These are phyloP conservation scores for Hirsutella thompsonii DNA, from an alignment of 2,329 filamentous ascomycete species.

Conservation along the genomic window DNA sequence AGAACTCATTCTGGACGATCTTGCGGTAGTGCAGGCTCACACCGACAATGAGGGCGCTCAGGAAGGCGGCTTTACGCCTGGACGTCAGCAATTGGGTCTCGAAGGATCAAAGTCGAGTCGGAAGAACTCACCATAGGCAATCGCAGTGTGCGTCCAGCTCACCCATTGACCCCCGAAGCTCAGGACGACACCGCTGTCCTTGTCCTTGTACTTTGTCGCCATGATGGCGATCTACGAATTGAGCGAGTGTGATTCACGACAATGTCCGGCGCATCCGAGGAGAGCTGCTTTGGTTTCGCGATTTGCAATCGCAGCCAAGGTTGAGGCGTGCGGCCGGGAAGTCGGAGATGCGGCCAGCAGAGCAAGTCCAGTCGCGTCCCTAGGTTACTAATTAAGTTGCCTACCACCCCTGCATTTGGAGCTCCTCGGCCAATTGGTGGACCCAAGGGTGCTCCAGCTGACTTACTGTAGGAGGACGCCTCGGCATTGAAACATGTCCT, in stretches of 20 bases:
- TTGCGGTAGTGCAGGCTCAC: constrained; percentile 81
- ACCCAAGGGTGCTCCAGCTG: too few relatives aligned
- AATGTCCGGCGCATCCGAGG: constrained; percentile 19
- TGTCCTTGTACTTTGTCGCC: constrained; percentile 47
- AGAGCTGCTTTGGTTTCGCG: neutral
- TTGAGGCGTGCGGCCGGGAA: neutral
- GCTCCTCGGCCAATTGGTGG: neutral
- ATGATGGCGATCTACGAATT: constrained; percentile 13
- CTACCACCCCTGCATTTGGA: neutral
- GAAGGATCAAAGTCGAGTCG: neutral
- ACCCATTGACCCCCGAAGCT: constrained; percentile 80
- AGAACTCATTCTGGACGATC: constrained; percentile 95
- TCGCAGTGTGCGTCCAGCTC: constrained; percentile 71
- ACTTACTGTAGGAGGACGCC: too few relatives aligned
- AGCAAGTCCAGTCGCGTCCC: neutral
- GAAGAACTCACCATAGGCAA: constrained; percentile 59
- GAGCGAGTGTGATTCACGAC: constrained; percentile 10
- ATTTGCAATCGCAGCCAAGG: neutral
- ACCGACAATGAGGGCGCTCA: constrained; percentile 76
- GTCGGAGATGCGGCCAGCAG: neutral
- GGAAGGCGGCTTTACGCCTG: constrained; percentile 53
- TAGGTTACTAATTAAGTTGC: too few relatives aligned
- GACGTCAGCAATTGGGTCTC: constrained; percentile 7
- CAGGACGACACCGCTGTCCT: constrained; percentile 45
- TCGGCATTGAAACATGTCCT: too few relatives aligned